These are phyloP conservation scores for Thinopyrum elongatum DNA, from an alignment of 176 grass and related monocot genomes.

Conservation along the genomic window DNA sequence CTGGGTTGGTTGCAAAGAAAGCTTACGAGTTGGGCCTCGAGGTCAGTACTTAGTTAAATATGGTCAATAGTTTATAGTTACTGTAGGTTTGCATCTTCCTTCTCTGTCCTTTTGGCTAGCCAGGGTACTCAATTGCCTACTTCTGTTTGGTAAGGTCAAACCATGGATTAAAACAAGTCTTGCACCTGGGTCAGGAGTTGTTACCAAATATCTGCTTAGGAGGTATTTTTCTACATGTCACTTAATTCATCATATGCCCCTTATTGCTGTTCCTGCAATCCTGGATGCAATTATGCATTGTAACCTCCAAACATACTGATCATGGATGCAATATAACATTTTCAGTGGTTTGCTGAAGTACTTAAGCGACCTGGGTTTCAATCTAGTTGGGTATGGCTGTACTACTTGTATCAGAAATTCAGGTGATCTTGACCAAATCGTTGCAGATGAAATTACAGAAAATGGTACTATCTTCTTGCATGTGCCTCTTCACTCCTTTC, in stretches of 20 bases:
- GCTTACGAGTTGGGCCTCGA: conserved; percentile 49
- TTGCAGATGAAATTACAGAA: conserved; percentile 45
- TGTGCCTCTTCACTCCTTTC: neutral
- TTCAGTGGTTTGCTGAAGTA: conserved; percentile 56
- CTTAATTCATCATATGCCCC: neutral
- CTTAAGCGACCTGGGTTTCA: conserved; percentile 51
- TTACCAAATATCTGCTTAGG: conserved; percentile 62
- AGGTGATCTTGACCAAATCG: conserved; percentile 51
- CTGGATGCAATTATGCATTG: neutral
- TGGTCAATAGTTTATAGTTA: neutral
- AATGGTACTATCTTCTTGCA: conserved; percentile 38
- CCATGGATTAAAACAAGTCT: conserved; percentile 67
- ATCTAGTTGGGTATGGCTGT: conserved; percentile 61
- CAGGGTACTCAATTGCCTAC: neutral
- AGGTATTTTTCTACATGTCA: conserved; percentile 34
- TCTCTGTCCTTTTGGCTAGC: neutral
- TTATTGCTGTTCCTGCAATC: neutral
- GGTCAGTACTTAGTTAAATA: conserved; percentile 22
- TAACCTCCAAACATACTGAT: neutral
- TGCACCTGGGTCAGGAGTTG: conserved; percentile 63
- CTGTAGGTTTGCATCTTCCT: neutral
- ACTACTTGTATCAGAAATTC: conserved; percentile 64
- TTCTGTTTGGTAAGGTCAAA: conserved; percentile 46
- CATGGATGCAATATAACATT: neutral
- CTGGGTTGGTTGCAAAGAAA: conserved; percentile 59